These are phyloP conservation scores for Backusella macrospora DNA, from an alignment of 192 early-diverging fungal genomes.

Conservation along the genomic window DNA sequence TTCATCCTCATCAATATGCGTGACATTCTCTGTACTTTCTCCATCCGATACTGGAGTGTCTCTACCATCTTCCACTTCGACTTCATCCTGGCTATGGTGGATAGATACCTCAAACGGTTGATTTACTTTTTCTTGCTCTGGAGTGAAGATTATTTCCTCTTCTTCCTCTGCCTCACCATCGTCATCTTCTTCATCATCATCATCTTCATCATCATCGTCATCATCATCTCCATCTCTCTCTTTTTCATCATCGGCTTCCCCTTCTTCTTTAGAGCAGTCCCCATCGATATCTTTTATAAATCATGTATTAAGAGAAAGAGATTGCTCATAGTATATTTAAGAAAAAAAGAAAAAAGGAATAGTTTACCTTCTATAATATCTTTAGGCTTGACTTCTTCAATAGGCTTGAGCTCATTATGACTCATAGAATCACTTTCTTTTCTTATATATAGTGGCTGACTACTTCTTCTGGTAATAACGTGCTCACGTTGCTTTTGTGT, in stretches of 20 bases:
- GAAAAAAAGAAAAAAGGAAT: neutral
- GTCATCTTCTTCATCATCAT: constrained; percentile 1
- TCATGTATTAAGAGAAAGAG: neutral
- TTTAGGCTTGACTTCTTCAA: neutral
- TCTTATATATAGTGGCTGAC: neutral
- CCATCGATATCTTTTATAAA: constrained; percentile 2
- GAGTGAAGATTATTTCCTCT: constrained; percentile 29
- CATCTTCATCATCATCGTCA: constrained; percentile 14
- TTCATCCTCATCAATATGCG: constrained; percentile 17
- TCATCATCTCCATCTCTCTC: neutral
- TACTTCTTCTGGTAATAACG: neutral
- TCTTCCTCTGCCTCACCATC: constrained; percentile 20
- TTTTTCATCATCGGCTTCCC: constrained; percentile 12
- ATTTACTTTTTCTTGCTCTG: constrained; percentile 13
- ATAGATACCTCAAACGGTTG: constrained; percentile 16
- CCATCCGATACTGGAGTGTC: neutral
- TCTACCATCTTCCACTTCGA: constrained; percentile 12
- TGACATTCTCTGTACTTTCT: neutral
- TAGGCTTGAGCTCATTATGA: neutral
- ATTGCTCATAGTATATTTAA: neutral
- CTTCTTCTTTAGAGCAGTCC: constrained; percentile 11
- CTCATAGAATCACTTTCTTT: constrained; percentile 12
- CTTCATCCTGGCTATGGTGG: constrained; percentile 10
- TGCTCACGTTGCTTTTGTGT: neutral
- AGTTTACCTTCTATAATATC: neutral